Base-by-base conservation (phyloP, 1,284 basidiomycete species). In the Golubevia pallescens region DNA sequence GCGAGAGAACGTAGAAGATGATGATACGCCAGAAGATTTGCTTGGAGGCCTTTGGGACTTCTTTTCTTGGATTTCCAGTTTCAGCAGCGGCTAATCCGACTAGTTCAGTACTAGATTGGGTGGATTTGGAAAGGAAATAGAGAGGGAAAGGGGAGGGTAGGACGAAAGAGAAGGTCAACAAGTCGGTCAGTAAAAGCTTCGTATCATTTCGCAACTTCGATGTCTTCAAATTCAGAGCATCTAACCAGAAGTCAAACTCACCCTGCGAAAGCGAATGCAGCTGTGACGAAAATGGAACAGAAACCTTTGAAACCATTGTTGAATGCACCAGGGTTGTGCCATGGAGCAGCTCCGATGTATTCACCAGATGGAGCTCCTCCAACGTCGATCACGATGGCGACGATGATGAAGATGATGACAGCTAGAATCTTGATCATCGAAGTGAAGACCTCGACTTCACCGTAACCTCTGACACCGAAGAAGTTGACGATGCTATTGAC, bases 31-130 rank as follows among this genome's bases (percentile, higher is more conserved):
- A 81, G 69, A 86, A 82, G 51, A 86, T 82, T 61, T 86, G 83
- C 83, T 88, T 88, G 80, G 87, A 86, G 54, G 88, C 88, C 57
- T 82, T 84, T 6, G 88, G 88, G 59, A 89, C 81, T 55, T 86
- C 84, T 73, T 86, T 87, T 62, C 87, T 79, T 6, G 88, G 87
- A 78, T 88, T 87, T 64, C 83, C 81, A 2, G 88, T 88, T 88
- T 92, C 66, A 90, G 92, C 73, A 87, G 88, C 80, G 87, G 90
- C 70, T 87, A 90, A 69, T 91, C 91, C 91, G 88, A 92, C 58
- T 89, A 94, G 70, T 69, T 84, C 72, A 13, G 77, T 86, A 57
- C 86, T 5, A 38, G 34, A 38, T 38, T n/a, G n/a, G n/a, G n/a
- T n/a, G n/a, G n/a, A n/a, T n/a, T n/a, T n/a, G 28, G 28, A 28